Evolutionary conservation across 768 basidiomycete species (phyloP), one percentile per base, ranked within the genome.

Genomic region (Boletus sp.): DNA sequence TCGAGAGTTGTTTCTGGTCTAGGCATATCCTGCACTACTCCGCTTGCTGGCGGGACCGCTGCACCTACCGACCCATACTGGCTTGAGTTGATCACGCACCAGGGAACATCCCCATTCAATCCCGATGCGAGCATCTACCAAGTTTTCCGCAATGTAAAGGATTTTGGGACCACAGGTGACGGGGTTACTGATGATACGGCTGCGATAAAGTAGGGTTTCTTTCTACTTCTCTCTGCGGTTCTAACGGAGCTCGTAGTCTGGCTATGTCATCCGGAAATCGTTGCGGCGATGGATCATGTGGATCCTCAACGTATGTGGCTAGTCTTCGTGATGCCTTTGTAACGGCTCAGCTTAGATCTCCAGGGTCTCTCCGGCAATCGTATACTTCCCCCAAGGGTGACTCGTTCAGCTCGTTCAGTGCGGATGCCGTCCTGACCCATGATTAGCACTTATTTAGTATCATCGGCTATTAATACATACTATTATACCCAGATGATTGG

Each of bases 401-500:
- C 20, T 9, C 2, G 2, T 47, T 28, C 0, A 28, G 18, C 41
- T 50, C 32, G 14, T 41, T 52, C 39, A 3, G 3, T n/a, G 1
- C 32, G 4, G 35, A 17, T 29, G 15, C 7, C 5, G n/a, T 9
- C 9, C 57, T 63, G 47, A 64, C 52, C 9, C 7, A 5, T 40
- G 35, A 53, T 37, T 60, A 89, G 87, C 55, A 85, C 79, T 7
- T 92, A 91, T 67, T 72, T 85, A 7, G 80, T 91, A 47, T 84
- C 87, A 0, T 66, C 80, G 4, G 77, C 89, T 3, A 84, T 92
- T 47, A 72, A 86, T 40, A 80, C 86, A 1, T 85, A 84, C 63
- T 92, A 91, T 67, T 89, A 89, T 67, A 90, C 88, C 2, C 83
- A 87, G 69, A 74, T 92, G 47, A 83, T 92, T 35, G 90, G 90